Evolutionary conservation across 2,329 filamentous ascomycete species (phyloP).

Genomic region (Pseudopithomyces chartarum): DNA sequence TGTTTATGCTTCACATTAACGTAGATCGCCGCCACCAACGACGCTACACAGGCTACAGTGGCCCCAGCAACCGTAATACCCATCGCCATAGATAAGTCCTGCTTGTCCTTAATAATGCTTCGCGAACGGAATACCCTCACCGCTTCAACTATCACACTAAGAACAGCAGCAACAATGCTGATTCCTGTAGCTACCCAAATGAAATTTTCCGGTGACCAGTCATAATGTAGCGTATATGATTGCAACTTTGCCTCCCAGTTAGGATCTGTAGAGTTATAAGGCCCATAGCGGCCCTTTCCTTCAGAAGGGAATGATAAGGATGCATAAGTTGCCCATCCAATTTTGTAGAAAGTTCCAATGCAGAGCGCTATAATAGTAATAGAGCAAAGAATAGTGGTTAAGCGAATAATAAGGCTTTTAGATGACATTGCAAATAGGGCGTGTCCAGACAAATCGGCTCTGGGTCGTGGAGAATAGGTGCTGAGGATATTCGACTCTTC

Average conservation of each 20-base stretch:
- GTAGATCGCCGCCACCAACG: not conserved
- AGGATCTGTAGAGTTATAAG: not conserved
- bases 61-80: not conserved
- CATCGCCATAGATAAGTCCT: not conserved
- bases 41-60: not conserved
- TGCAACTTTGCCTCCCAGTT: not conserved
- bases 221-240: not conserved
- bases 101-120: too few relatives aligned
- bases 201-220: not conserved
- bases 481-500: too few relatives aligned
- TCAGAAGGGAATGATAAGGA: not conserved
- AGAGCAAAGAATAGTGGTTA: not conserved
- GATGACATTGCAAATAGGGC: not conserved
- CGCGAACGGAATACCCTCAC: not conserved
- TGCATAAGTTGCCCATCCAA: not conserved
- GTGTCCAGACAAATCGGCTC: not conserved
- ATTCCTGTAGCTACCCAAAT: not conserved
- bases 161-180: not conserved
- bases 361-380: not conserved
- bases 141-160: not conserved
- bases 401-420: not conserved
- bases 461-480: not conserved
- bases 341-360: not conserved
- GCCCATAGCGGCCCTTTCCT: not conserved
- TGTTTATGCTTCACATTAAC: not conserved